Evolutionary conservation across 2,329 filamentous ascomycete genomes (phyloP).

Genomic region (Fusarium oligoseptatum): DNA sequence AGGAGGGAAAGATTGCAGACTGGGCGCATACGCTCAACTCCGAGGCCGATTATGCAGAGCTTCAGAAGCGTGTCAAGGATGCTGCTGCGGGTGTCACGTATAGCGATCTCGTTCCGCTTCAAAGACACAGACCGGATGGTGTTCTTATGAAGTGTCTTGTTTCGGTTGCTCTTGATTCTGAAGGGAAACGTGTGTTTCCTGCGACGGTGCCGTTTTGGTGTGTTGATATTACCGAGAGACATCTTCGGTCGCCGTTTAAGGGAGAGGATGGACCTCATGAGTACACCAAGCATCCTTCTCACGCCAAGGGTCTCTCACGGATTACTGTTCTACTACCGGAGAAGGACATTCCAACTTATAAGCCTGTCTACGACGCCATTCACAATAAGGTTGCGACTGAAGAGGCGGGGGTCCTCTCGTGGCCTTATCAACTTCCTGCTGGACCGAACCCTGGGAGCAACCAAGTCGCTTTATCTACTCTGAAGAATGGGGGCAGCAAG

Average conservation of each 20-base stretch:
- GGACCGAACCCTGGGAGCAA: constrained; percentile 31
- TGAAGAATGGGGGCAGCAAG: constrained; percentile 8
- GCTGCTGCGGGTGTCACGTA: constrained; percentile 59
- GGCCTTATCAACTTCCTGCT: constrained; percentile 37
- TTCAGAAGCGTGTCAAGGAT: constrained; percentile 54
- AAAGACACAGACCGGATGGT: constrained; percentile 68
- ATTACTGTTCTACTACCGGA: constrained; percentile 55
- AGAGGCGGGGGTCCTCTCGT: constrained; percentile 16
- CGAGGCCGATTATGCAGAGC: constrained; percentile 52
- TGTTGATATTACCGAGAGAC: constrained; percentile 70
- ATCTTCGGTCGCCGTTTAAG: constrained; percentile 66
- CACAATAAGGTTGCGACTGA: constrained; percentile 22
- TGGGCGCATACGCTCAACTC: constrained; percentile 67
- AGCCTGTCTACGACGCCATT: constrained; percentile 48
- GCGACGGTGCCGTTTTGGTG: constrained; percentile 75
- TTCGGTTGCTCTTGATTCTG: constrained; percentile 55
- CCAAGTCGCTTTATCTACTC: constrained; percentile 21
- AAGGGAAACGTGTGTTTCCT: constrained; percentile 49
- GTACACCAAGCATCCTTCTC: constrained; percentile 61
- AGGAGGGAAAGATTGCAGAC: constrained; percentile 67
- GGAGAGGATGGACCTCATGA: constrained; percentile 24
- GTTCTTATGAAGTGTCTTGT: constrained; percentile 71
- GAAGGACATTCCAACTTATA: constrained; percentile 33
- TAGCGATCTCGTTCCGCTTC: constrained; percentile 62
- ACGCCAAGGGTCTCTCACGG: constrained; percentile 63